Base-by-base conservation (phyloP, 345 rosid species). In the Eucalyptus leucophloia region DNA sequence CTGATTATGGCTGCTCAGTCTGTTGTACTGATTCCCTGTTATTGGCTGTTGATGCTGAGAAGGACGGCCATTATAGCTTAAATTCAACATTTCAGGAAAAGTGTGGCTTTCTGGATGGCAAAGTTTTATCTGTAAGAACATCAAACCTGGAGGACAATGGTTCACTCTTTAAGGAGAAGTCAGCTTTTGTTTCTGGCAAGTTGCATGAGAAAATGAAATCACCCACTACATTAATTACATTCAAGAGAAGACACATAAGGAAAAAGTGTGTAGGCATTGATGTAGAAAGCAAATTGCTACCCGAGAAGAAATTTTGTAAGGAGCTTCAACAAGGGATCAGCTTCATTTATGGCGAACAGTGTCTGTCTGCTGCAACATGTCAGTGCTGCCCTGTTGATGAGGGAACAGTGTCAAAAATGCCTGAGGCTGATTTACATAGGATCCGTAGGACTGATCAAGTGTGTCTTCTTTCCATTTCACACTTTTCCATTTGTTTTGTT, bases 201-300 rank as follows among this genome's bases (percentile, higher is more conserved):
- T 87, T 47, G 13, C 87, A 44, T 86, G 83, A 58, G 82, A 88
- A 89, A 69, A 72, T 88, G 56, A 90, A 92, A 89, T 65, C 44
- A 56, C 40, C 77, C 32, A 69, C 87, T 86, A 88, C 92, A 42
- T 88, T 92, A 72, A 92, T 92, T 45, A 93, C 95, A 87, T 93
- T 92, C 69, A 90, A 88, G 90, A 91, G 95, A 85, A 91, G 92
- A 87, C 82, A 42, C 87, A 93, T 89, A 89, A 92, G 91, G 86
- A 93, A 89, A 88, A 88, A 87, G 50, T 77, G 72, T n/a, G 45
- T 28, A 65, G 90, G 65, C 87, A 49, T 69, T 89, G 89, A 90
- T 81, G 51, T 58, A 32, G 56, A n/a, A 51, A 88, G 67, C 37
- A 86, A 86, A 69, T 30, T 88, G 50, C 40, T 30, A 49, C 19